These are phyloP conservation scores for Trypanosoma platydactyli DNA, from an alignment of 208 protist species.

Conservation along the genomic window DNA sequence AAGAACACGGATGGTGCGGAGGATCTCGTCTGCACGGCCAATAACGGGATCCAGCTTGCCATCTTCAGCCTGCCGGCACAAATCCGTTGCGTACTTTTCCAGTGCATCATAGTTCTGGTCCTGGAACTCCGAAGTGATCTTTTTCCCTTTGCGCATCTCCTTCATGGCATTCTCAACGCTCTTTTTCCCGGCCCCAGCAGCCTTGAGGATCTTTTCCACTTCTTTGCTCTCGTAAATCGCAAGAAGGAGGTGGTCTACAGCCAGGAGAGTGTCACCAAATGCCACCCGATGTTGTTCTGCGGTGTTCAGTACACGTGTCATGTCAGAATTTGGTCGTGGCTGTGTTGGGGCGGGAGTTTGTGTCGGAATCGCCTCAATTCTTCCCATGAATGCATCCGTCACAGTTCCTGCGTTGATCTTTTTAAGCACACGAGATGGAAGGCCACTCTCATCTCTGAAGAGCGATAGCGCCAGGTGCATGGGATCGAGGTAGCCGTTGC, in stretches of 20 bases:
- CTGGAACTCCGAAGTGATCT: conserved; percentile 76
- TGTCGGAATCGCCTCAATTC: conserved; percentile 47
- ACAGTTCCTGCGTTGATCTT: conserved; percentile 59
- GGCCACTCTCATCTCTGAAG: conserved; percentile 62
- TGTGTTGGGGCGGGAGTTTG: conserved; percentile 66
- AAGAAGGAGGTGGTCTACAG: conserved; percentile 82
- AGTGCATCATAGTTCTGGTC: conserved; percentile 90
- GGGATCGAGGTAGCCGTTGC: conserved; percentile 65
- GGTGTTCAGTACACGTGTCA: conserved; percentile 75
- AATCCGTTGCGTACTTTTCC: conserved; percentile 90
- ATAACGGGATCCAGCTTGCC: conserved; percentile 98
- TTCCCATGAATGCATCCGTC: conserved; percentile 44
- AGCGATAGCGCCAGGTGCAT: conserved; percentile 56
- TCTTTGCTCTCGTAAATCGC: conserved; percentile 63
- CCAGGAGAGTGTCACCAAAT: conserved; percentile 71
- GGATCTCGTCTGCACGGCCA: conserved; percentile 98
- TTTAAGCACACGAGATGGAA: conserved; percentile 60
- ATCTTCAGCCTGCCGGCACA: conserved; percentile 75
- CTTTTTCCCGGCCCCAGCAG: conserved; percentile 61
- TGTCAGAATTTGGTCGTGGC: conserved; percentile 67
- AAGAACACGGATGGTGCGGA: conserved; percentile 96
- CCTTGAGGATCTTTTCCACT: conserved; percentile 61
- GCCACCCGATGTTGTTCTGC: conserved; percentile 77
- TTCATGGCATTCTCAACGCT: conserved; percentile 54
- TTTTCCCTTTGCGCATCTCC: conserved; percentile 86